phyloP scores from a whole-genome alignment of 2,329 filamentous ascomycete genomes.

The Trichoderma guizhouense region DNA sequence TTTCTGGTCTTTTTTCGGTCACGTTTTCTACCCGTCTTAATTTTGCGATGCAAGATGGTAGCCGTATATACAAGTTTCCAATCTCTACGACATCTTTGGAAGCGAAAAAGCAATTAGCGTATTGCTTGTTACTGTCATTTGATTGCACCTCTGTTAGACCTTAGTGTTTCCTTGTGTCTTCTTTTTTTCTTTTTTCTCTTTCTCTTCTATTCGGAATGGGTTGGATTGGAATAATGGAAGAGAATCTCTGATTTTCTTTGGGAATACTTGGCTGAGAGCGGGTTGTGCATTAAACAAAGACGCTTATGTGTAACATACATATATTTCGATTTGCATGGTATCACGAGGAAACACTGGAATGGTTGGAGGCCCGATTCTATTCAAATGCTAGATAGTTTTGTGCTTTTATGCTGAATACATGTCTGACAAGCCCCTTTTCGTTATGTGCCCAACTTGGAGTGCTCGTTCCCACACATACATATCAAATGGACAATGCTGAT shows the following conservation, averaged over 20 bases:
- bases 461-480: background rate
- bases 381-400: background rate
- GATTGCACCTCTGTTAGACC: background rate
- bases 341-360: background rate
- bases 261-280: background rate
- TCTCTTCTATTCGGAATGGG: background rate
- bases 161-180: background rate
- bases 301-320: conserved; percentile 7
- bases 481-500: background rate
- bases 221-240: background rate
- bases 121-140: background rate
- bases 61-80: background rate
- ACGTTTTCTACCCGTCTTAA: background rate
- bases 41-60: background rate
- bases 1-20: background rate
- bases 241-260: background rate
- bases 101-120: background rate
- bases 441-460: background rate
- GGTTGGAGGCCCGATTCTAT: background rate
- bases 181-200: background rate
- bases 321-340: conserved; percentile 5
- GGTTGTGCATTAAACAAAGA: conserved; percentile 7
- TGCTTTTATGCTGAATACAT: background rate
- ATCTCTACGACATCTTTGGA: background rate
- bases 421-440: background rate